Evolutionary conservation across 83 land plant species (phyloP).

Genomic region (Picea abies): DNA sequence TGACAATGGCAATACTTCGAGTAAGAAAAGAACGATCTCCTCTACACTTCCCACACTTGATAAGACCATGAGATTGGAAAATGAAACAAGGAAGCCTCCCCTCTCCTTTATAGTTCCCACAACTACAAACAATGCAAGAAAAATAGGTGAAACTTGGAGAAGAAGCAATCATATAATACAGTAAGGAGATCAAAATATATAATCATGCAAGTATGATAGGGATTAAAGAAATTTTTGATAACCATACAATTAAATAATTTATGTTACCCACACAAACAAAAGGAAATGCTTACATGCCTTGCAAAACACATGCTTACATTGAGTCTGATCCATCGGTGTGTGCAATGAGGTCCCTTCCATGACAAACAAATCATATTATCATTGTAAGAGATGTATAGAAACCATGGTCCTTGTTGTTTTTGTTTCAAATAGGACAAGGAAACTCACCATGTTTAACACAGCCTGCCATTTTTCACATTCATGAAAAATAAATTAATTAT

Average conservation of each 20-base stretch:
- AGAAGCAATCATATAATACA: background rate
- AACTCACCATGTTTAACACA: conserved; percentile 78
- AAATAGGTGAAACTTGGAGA: background rate
- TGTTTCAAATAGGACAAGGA: conserved; percentile 75
- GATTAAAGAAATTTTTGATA: background rate
- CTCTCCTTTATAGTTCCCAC: conserved; percentile 70
- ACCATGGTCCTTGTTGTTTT: conserved; percentile 45
- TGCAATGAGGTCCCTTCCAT: conserved; percentile 95
- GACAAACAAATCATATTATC: conserved; percentile 60
- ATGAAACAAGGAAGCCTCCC: conserved; percentile 75
- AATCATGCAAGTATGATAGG: background rate
- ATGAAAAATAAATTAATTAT: background rate
- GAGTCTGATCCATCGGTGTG: conserved; percentile 98
- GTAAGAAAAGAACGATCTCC: conserved; percentile 69
- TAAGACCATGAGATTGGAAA: conserved; percentile 80
- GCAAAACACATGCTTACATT: conserved; percentile 44
- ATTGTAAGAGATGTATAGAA: conserved; percentile 57
- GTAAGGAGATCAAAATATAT: background rate
- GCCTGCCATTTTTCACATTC: conserved; percentile 35
- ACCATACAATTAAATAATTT: background rate
- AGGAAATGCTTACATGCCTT: background rate
- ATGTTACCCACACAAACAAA: background rate
- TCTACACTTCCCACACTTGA: conserved; percentile 72
- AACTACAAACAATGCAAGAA: conserved; percentile 48
- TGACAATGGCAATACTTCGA: conserved; percentile 56